Evolutionary conservation across 129 eudicot species (phyloP), one percentile per base, ranked within the genome.

Genomic region (Flaveria sonorensis): DNA sequence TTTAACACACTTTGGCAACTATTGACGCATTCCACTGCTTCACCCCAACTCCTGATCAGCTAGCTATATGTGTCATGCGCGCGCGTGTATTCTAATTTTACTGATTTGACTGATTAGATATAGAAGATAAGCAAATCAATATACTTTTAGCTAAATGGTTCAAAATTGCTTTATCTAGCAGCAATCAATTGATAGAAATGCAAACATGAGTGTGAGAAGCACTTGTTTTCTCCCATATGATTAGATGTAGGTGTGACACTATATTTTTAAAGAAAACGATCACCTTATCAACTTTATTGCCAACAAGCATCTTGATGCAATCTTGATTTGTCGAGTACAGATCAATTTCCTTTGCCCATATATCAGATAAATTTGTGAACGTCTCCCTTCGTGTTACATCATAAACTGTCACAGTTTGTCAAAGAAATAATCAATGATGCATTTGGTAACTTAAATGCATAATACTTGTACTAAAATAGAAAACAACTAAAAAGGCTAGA

Each of bases 271-370:
- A 10, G 20, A 56, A 18, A 15, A 21, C 21, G 43, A 51, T 45
- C 83, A 92, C 98, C 98, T 92, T 92, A 68, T 92, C 98, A 83
- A 92, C 98, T 92, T 92, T 92, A 86, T 92, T 92, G 64, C 98
- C 98, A 52, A 92, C 98, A 78, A 92, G 93, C 98, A 92, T 88
- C 92, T 92, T 92, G 85, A 92, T 90, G 86, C 98, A 92, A 62
- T 92, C 98, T 84, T 89, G 96, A 81, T 92, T 92, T 16, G 97
- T 92, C 55, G 97, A 92, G 82, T 92, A 89, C 32, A 89, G 84
- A 72, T 89, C 97, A 62, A 92, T 89, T 81, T 92, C 96, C 69
- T 92, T 92, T 64, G 91, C 89, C 97, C 97, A 92, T 70, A 92
- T 89, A 78, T 92, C 98, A 68, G 92, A 87, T 15, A 92, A 83